Base-by-base conservation (phyloP, 2,329 filamentous ascomycete genomes). In the Fusarium nanum region DNA sequence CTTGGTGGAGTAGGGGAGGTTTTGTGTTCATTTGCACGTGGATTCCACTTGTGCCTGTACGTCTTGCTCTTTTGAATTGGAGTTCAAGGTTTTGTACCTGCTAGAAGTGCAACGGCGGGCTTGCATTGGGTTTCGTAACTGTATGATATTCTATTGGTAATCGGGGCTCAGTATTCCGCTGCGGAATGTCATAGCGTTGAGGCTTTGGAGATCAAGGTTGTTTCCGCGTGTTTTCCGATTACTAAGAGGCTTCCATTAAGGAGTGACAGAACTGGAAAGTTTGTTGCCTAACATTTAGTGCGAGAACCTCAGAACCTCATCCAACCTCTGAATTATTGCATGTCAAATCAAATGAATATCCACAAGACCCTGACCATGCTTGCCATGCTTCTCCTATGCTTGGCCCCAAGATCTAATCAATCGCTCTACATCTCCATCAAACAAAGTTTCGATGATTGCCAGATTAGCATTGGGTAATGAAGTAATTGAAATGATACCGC, bases 1-100 rank as follows among this genome's bases (percentile, higher is more conserved):
- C 22, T 54, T 45, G 55, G 48, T 55, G 67, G 41, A 55, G 59
- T 55, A 40, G n/a, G 25, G 46, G 25, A 46, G 2, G 20, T 22
- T 50, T 46, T 64, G 56, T 60, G 50, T 42, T 47, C 14, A 28
- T 40, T 34, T 41, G 47, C 62, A 70, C 57, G 57, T 68, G 58
- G 41, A 57, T 64, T 37, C 2, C 18, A 37, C 34, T 37, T 53
- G 50, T 64, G 67, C 12, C 7, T 69, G 54, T 65, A 23, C 34
- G 12, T 60, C 11, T 61, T 71, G 16, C 41, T 57, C 8, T 28
- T 58, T 42, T 47, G 42, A 37, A 47, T 56, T 9, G 20, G 46
- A 44, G 7, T 20, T 40, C 25, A 23, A 34, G 27, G 57, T 56
- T 53, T 65, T 56, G 54, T 53, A 41, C 27, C 14, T 50, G 22